Evolutionary conservation across 805 yeast genomes (phyloP), one percentile per base, ranked within the genome.

Genomic region (Kodamaea lidongshanica): DNA sequence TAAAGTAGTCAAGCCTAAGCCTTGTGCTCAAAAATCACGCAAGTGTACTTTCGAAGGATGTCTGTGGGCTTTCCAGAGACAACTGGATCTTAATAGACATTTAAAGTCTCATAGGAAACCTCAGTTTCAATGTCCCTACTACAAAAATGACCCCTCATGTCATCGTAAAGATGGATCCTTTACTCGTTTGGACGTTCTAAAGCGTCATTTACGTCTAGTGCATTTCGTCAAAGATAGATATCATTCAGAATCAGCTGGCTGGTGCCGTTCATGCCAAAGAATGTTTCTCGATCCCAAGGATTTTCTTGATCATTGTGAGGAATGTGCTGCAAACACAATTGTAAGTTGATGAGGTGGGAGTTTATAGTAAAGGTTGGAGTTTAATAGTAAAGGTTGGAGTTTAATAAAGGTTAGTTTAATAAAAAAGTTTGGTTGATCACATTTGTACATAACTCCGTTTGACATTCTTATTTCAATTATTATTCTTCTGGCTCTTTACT

Each of bases 131-230:
- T 81, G 89, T 48, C 89, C 89, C 3, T 81, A 67, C 54, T 79
- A 83, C 82, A 65, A 65, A 32, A 61, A 67, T 15, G 82, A 77
- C 41, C 75, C 79, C 4, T 71, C 81, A 5, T 81, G 88, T 49
- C 92, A 81, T 51, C 65, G 81, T 33, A 79, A 79, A 40, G 84
- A 81, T 12, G 88, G 89, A 10, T 72, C 84, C 0, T 82, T 82
- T 55, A 76, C 74, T 44, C 62, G 92, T 25, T 55, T 79, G 37
- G 92, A 82, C 46, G 88, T 82, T 17, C 58, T 81, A 39, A 81
- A 81, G 41, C 65, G 92, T 25, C 92, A 82, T 52, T 56, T 82
- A 33, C 65, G 72, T 30, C 61, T 81, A 23, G 85, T 81, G 24
- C 92, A 82, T 53, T 77, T 67, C 47, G 75, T 73, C 18, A 74